Evolutionary conservation across 2,329 filamentous ascomycete genomes (phyloP).

Genomic region (Colletotrichum trifolii): DNA sequence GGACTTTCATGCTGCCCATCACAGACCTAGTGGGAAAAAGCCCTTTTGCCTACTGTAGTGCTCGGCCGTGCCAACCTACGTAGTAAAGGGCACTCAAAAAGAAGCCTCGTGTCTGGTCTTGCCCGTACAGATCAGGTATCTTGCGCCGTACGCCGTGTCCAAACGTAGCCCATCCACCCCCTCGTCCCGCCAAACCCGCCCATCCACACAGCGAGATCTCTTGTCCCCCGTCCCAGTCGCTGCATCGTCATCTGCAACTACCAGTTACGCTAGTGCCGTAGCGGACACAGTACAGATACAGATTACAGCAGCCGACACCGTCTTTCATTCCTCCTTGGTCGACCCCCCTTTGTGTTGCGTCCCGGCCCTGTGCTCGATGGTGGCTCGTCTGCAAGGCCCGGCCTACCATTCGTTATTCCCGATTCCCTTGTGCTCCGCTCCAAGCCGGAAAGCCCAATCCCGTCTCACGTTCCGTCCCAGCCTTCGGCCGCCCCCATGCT

Average conservation of each 20-base stretch:
- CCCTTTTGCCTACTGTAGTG: not conserved
- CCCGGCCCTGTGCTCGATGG: conserved; percentile 19
- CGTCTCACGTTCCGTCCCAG: conserved; percentile 14
- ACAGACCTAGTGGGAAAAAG: not conserved
- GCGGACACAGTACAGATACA: conserved; percentile 1
- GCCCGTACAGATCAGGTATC: no score
- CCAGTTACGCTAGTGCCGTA: not conserved
- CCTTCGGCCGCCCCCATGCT: conserved; percentile 13
- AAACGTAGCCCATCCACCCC: conserved; percentile 1
- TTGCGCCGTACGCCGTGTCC: no score
- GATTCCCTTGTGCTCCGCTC: conserved; percentile 4
- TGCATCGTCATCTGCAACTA: conserved; percentile 26
- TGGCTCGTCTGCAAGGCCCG: conserved; percentile 12
- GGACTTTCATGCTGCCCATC: not conserved
- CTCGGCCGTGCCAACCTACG: conserved; percentile 12
- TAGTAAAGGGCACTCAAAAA: conserved; percentile 11
- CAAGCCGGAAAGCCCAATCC: conserved; percentile 19
- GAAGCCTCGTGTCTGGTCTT: not conserved
- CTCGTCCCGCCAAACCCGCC: conserved; percentile 26
- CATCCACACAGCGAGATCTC: conserved; percentile 27
- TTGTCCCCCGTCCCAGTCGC: conserved; percentile 19
- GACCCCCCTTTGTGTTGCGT: conserved; percentile 18
- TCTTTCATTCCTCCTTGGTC: conserved; percentile 7
- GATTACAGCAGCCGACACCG: conserved; percentile 14
- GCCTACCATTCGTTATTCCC: conserved; percentile 21